Evolutionary conservation across 495 filamentous ascomycete species (phyloP).

Genomic region (Hapsidospora chrysogenum): DNA sequence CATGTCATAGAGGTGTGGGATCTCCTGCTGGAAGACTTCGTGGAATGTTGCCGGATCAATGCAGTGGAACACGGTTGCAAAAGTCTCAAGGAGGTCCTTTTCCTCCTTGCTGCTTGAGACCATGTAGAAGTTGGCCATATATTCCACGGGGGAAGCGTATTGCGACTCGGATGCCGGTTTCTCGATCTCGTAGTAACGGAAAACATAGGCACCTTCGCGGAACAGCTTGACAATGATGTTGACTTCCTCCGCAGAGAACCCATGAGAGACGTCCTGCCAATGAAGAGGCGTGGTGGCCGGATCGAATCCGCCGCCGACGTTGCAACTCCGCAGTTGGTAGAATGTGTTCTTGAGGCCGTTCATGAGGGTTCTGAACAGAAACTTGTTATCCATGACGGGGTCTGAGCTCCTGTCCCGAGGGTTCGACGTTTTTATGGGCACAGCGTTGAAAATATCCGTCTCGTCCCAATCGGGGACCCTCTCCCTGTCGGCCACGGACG

Average conservation of each 20-base stretch:
- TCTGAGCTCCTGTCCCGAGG: constrained; percentile 81
- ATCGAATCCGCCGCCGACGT: constrained; percentile 53
- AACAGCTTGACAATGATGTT: constrained; percentile 93
- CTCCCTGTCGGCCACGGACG: constrained; percentile 67
- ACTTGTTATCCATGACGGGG: constrained; percentile 95
- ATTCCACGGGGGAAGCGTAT: constrained; percentile 66
- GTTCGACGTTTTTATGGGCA: constrained; percentile 88
- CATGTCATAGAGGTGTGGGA: constrained; percentile 89
- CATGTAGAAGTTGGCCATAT: constrained; percentile 84
- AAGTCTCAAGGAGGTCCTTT: constrained; percentile 93
- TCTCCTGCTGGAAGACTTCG: constrained; percentile 95
- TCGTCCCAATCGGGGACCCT: constrained; percentile 86
- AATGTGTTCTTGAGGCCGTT: constrained; percentile 94
- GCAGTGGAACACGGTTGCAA: constrained; percentile 95
- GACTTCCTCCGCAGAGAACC: constrained; percentile 95
- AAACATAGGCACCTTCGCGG: constrained; percentile 87
- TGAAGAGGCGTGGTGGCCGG: constrained; percentile 63
- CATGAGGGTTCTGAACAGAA: constrained; percentile 95
- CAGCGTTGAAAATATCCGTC: constrained; percentile 91
- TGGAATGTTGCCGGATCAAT: constrained; percentile 98
- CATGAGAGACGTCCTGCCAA: constrained; percentile 91
- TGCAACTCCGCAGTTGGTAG: constrained; percentile 85
- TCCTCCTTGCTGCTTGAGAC: constrained; percentile 86
- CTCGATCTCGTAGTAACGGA: constrained; percentile 87
- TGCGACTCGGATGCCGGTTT: constrained; percentile 59